Conservation (phyloP, 176 grass and related monocot genomes). For the Dactylis glomerata region DNA sequence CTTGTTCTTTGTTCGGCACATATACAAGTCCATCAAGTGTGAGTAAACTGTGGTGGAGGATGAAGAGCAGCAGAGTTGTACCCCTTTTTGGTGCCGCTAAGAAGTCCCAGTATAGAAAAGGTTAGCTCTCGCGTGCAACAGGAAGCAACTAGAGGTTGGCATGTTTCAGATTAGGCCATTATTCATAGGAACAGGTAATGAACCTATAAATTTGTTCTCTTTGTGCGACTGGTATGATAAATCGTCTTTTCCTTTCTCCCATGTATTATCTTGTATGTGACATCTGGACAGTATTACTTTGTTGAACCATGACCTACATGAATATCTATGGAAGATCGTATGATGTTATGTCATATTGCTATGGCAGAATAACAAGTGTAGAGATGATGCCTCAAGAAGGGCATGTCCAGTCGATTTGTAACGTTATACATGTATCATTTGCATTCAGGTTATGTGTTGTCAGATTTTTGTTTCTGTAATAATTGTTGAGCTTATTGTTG, state of each 20-base stretch:
- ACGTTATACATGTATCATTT: not conserved
- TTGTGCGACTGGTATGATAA: conserved; percentile 49
- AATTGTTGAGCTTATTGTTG: not conserved
- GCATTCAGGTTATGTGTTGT: conserved; percentile 4
- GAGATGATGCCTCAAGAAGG: conserved; percentile 23
- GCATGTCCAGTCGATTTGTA: conserved; percentile 1
- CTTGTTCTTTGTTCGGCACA: conserved; percentile 95
- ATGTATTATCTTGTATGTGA: conserved; percentile 44
- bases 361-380: conserved; percentile 36
- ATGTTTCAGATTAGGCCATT: conserved; percentile 65
- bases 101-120: conserved; percentile 50
- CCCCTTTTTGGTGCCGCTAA: conserved; percentile 48
- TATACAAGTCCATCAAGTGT: conserved; percentile 97
- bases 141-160: conserved; percentile 50
- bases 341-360: conserved; percentile 24
- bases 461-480: not conserved
- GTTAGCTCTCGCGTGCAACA: conserved; percentile 51
- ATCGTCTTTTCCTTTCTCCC: conserved; percentile 32
- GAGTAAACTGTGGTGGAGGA: conserved; percentile 45
- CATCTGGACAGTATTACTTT: conserved; percentile 26
- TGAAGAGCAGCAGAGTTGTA: conserved; percentile 52
- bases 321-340: conserved; percentile 34
- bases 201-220: conserved; percentile 64
- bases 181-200: conserved; percentile 68
- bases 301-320: conserved; percentile 45